phyloP scores from a whole-genome alignment of 73 alveolate genomes.

The Tetrahymena thermophila region DNA sequence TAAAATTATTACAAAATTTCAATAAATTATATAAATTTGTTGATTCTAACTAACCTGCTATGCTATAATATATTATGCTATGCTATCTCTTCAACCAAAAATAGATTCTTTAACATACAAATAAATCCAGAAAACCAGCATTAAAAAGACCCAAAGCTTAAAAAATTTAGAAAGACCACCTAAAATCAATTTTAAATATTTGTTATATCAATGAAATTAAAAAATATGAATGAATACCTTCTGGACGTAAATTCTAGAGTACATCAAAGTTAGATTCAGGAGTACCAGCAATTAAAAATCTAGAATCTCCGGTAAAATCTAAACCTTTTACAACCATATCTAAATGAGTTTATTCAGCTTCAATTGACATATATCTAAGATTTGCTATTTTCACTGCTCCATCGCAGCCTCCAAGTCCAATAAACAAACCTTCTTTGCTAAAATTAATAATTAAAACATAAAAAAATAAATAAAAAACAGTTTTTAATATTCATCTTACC shows the following conservation, averaged over 20 bases:
- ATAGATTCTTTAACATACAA: background rate
- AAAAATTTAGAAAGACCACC: background rate
- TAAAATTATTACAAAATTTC: background rate
- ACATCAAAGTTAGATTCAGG: background rate
- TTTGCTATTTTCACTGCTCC: background rate
- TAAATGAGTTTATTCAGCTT: background rate
- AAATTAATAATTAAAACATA: no score
- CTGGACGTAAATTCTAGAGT: background rate
- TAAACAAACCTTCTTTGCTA: background rate
- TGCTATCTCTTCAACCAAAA: background rate
- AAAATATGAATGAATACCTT: background rate
- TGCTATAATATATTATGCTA: no score
- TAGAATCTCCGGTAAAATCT: background rate
- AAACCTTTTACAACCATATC: background rate
- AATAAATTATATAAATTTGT: background rate
- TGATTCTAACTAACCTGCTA: background rate
- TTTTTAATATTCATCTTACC: background rate
- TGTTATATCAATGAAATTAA: background rate
- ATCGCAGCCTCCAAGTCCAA: background rate
- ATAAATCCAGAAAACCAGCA: background rate
- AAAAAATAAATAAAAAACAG: no score
- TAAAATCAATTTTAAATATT: background rate
- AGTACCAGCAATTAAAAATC: background rate
- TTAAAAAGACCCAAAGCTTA: background rate
- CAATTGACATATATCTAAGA: background rate